Base-by-base conservation (phyloP, 2,329 filamentous ascomycete species). In the Botrytis sinoallii region DNA sequence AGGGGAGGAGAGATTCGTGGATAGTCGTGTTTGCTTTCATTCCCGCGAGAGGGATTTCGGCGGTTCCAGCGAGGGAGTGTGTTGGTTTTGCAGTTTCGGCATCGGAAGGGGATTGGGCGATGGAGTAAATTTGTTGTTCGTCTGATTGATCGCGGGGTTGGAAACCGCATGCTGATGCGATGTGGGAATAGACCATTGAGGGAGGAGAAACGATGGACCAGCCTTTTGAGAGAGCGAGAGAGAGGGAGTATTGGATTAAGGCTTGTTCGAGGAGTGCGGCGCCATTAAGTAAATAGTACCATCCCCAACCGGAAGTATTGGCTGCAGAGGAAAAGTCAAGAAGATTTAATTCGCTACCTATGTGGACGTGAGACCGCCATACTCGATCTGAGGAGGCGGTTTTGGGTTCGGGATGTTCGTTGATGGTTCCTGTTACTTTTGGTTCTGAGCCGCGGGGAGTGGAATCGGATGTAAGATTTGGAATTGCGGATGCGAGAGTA, bases 241-340 rank as follows among this genome's bases (percentile, higher is more conserved):
- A 86, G 4, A 98, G 86, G 0, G 96, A 91, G 82, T 97, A 98
- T 81, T 95, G 92, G 20, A 98, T 85, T 4, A 99, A 88, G 0
- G 96, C 96, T 81, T 98, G 95, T 83, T 99, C 96, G n/a, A 99
- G 88, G 82, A 96, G 89, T 0, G 95, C 95, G 14, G 91, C 96
- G 80, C 97, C 95, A 80, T 95, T 93, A n/a, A 93, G 86, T 18
- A 99, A 89, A 83, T 94, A 98, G 84, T 99, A 99, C 93, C 94
- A 99, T 1, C 96, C 96, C 95, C 95, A 99, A 55, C 96, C 96
- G 5, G 92, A 93, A 1, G 93, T 91, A n/a, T 88, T 90, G 2
- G 91, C 91, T 8, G 94, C 94, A 74, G 88, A 91, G 8, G 92
- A 86, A 80, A 99, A 98, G 84, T 99, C 95, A 70, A 99, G 86